phyloP scores from a whole-genome alignment of 768 basidiomycete genomes.

The Tricholoma bakamatsutake region DNA sequence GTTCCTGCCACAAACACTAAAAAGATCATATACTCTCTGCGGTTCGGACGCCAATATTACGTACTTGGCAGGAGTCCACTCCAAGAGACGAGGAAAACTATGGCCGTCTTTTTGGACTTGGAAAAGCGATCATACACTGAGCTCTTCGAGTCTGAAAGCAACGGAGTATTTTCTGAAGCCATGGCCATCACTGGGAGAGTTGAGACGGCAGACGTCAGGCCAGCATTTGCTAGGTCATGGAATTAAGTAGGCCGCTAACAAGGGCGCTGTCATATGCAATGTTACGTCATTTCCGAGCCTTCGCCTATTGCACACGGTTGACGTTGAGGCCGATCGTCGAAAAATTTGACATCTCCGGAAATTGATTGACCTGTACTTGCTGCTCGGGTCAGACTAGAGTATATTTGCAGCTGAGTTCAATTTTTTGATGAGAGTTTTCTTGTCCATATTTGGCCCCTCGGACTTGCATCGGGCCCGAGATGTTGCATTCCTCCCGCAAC shows the following conservation, averaged over 20 bases:
- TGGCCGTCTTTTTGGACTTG: constrained; percentile 36
- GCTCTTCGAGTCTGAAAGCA: not conserved
- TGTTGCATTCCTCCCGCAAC: too few species aligned
- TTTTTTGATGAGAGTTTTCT: too few species aligned
- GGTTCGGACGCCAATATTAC: not conserved
- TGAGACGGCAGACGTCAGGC: not conserved
- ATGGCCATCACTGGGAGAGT: not conserved
- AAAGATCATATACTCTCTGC: not conserved
- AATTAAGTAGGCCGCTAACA: not conserved
- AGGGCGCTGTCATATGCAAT: not conserved
- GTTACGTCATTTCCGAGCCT: not conserved
- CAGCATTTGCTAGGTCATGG: not conserved
- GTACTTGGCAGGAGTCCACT: constrained; percentile 58
- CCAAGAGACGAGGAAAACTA: constrained; percentile 50
- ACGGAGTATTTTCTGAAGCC: not conserved
- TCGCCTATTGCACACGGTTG: too few species aligned
- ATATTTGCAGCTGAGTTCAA: too few species aligned
- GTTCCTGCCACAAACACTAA: constrained; percentile 60
- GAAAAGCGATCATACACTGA: constrained; percentile 51
- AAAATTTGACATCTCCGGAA: too few species aligned
- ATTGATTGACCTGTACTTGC: too few species aligned
- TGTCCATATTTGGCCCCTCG: too few species aligned
- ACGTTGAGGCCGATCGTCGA: too few species aligned
- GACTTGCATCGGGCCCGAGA: too few species aligned
- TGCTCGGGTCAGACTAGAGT: too few species aligned